phyloP scores from a whole-genome alignment of 2,329 filamentous ascomycete genomes.

The Phialophora verrucosa region DNA sequence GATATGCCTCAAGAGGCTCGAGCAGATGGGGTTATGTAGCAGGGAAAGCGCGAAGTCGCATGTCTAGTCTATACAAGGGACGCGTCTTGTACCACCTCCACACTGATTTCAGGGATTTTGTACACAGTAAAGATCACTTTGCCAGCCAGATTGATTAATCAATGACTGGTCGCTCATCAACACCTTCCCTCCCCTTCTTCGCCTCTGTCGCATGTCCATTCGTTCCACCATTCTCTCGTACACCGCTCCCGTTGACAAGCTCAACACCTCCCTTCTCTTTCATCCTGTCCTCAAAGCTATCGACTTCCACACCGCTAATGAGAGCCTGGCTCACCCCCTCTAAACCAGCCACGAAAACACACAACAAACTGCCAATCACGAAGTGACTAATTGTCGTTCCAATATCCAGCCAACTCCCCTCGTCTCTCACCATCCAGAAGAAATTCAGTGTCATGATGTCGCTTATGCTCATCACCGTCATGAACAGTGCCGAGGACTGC shows the following conservation, averaged over 20 bases:
- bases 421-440: constrained; percentile 96
- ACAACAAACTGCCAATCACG: constrained; percentile 84
- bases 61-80: neutral
- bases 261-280: constrained; percentile 26
- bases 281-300: constrained; percentile 24
- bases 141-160: constrained; percentile 10
- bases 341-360: constrained; percentile 86
- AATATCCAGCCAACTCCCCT: constrained; percentile 97
- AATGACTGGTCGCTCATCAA: constrained; percentile 26
- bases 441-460: constrained; percentile 94
- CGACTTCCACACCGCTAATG: constrained; percentile 74
- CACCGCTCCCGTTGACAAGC: constrained; percentile 4
- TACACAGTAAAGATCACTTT: neutral
- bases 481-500: constrained; percentile 87
- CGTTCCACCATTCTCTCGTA: neutral
- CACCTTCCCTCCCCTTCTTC: constrained; percentile 5
- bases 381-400: constrained; percentile 97
- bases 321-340: constrained; percentile 86
- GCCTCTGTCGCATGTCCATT: neutral
- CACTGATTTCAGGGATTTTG: neutral
- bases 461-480: constrained; percentile 88
- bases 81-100: neutral
- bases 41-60: neutral
- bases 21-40: too few relatives aligned
- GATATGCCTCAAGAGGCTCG: neutral